Percentiles rank a stretch among this genome's conserved stretches.
These are phyloP conservation scores for Pistacia vera DNA, from an alignment of 345 rosid genomes.

Conservation along the genomic window DNA sequence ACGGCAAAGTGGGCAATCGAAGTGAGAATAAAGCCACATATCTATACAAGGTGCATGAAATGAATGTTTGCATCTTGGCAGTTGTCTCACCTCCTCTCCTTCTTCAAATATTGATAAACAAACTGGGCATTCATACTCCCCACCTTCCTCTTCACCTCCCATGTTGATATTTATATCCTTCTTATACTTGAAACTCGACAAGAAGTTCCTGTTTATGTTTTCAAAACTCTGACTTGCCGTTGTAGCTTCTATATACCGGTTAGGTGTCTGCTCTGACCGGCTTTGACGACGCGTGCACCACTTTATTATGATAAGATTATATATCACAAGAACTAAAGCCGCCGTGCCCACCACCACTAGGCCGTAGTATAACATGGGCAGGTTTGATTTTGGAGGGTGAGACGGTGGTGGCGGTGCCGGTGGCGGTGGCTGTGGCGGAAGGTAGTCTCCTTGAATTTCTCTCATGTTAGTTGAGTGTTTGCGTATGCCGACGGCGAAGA, in stretches of 20 bases:
- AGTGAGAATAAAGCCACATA: slow-evolving; percentile 47
- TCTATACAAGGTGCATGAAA: slow-evolving; percentile 43
- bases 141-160: slow-evolving; percentile 5
- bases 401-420: slow-evolving; percentile 17
- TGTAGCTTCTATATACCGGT: slow-evolving; percentile 16
- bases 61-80: slow-evolving; percentile 38
- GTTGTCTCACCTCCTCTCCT: slow-evolving; percentile 33
- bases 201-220: slow-evolving; percentile 20
- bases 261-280: slow-evolving; percentile 10
- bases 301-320: slow-evolving; percentile 39
- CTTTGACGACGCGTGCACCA: slow-evolving; percentile 31
- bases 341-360: slow-evolving; percentile 40
- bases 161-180: slow-evolving; percentile 18
- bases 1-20: slow-evolving; percentile 42
- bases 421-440: background rate
- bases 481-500: background rate
- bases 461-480: slow-evolving; percentile 18
- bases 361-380: slow-evolving; percentile 54
- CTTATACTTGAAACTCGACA: slow-evolving; percentile 39
- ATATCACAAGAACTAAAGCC: slow-evolving; percentile 27
- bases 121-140: slow-evolving; percentile 31
- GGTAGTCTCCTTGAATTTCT: slow-evolving; percentile 7
- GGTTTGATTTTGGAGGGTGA: slow-evolving; percentile 18
- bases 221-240: slow-evolving; percentile 19
- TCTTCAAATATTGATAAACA: slow-evolving; percentile 44